Evolutionary conservation across 208 protist genomes (phyloP).

Genomic region (Angomonas desouzai): DNA sequence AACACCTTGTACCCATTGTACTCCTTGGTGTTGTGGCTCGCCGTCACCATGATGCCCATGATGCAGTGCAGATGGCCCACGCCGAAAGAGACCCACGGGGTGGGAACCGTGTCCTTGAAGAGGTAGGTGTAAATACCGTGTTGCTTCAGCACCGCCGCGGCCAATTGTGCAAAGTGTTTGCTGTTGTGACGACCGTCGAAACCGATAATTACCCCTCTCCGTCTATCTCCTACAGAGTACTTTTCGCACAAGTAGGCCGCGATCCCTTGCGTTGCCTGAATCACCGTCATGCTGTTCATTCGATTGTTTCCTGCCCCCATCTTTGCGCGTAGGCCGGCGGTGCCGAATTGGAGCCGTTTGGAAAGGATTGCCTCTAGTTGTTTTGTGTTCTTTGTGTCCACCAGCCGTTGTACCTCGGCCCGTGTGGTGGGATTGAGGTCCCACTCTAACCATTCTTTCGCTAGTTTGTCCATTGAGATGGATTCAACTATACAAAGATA

Average conservation of each 20-base stretch:
- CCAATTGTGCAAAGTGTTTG: conserved; percentile 78
- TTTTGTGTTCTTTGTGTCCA: conserved; percentile 20
- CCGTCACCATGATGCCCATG: conserved; percentile 97
- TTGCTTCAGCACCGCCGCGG: conserved; percentile 85
- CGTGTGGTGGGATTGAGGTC: conserved; percentile 57
- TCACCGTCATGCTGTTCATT: conserved; percentile 97
- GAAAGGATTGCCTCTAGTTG: conserved; percentile 63
- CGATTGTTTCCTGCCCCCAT: conserved; percentile 93
- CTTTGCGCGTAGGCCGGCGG: conserved; percentile 89
- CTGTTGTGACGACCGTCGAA: conserved; percentile 96
- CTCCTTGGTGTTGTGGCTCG: conserved; percentile 98
- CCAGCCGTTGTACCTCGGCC: conserved; percentile 38
- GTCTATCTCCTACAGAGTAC: conserved; percentile 31
- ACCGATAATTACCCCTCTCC: conserved; percentile 87
- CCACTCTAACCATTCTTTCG: conserved; percentile 68
- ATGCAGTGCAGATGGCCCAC: conserved; percentile 47
- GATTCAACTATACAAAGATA: too few relatives aligned
- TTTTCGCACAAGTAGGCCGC: conserved; percentile 44
- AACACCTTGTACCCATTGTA: conserved; percentile 99
- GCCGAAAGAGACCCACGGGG: conserved; percentile 91
- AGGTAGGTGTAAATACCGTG: conserved; percentile 83
- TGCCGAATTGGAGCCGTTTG: conserved; percentile 93
- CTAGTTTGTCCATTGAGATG: conserved; percentile 27
- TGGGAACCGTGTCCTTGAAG: conserved; percentile 80
- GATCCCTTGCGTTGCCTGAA: conserved; percentile 93